A percentile compares a stretch with the other conserved stretches of the same genome.
phyloP scores from a whole-genome alignment of 768 basidiomycete genomes.

The Pleurotus giganteus region DNA sequence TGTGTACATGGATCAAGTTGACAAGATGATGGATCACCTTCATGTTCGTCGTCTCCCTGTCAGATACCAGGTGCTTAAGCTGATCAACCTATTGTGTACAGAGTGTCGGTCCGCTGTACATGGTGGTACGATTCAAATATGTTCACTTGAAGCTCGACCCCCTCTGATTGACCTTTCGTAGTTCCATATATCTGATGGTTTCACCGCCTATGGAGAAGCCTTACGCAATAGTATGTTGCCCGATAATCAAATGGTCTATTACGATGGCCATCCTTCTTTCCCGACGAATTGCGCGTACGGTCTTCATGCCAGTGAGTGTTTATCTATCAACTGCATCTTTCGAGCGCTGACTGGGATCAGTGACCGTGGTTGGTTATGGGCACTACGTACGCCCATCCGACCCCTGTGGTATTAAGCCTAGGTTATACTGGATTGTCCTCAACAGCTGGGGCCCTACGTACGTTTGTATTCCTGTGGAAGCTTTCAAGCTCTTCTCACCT shows the following conservation, averaged over 20 bases:
- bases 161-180: background rate
- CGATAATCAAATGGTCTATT: background rate
- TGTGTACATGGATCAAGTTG: background rate
- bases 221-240: background rate
- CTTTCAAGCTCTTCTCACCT: too few relatives aligned
- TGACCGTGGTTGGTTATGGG: background rate
- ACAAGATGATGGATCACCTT: background rate
- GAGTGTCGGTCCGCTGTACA: background rate
- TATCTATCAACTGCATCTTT: too few relatives aligned
- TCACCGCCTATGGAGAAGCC: background rate
- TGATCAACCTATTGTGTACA: background rate
- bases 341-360: too few relatives aligned
- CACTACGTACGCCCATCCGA: background rate
- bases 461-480: background rate
- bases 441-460: conserved; percentile 7
- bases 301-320: conserved; percentile 3
- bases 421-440: conserved; percentile 9
- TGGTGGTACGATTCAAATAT: background rate
- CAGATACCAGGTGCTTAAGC: too few relatives aligned
- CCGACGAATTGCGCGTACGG: conserved; percentile 5
- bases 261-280: background rate
- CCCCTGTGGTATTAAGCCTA: background rate
- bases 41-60: background rate
- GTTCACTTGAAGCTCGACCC: background rate
- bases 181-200: background rate